Evolutionary conservation across 164 flowering plant species (phyloP).

Genomic region (Dillenia turbinata): DNA sequence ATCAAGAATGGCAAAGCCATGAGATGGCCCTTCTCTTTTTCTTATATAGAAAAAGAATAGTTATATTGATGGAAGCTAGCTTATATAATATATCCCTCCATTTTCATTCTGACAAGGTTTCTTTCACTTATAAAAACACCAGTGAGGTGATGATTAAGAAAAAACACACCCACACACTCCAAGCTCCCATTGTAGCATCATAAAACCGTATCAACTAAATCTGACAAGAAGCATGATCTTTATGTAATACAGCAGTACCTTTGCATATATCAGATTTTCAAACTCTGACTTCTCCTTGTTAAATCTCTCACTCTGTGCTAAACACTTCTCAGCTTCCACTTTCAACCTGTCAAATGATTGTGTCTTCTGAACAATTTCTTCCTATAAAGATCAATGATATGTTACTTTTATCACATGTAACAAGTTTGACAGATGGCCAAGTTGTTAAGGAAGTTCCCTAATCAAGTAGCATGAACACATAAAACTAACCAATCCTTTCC

Average conservation of each 20-base stretch:
- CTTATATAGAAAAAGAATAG: no score
- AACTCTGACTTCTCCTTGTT: constrained; percentile 68
- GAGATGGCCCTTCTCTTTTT: no score
- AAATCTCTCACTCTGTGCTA: constrained; percentile 68
- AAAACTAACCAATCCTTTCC: no score
- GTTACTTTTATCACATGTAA: neutral
- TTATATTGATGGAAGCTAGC: no score
- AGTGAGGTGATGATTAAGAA: no score
- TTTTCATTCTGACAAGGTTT: no score
- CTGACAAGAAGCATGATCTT: neutral
- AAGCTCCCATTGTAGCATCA: neutral
- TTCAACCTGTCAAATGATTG: constrained; percentile 55
- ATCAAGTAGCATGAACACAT: no score
- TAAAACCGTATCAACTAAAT: neutral
- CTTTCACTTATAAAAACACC: no score
- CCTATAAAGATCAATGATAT: constrained; percentile 31
- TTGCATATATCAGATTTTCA: constrained; percentile 70
- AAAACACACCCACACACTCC: neutral
- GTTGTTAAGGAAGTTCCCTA: no score
- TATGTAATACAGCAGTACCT: constrained; percentile 34
- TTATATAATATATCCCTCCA: no score
- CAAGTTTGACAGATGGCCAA: neutral
- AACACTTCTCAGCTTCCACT: constrained; percentile 79
- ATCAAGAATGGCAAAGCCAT: no score
- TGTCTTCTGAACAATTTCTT: constrained; percentile 74